Conservation (phyloP, 495 filamentous ascomycete species). For the Xylaria acuta region DNA sequence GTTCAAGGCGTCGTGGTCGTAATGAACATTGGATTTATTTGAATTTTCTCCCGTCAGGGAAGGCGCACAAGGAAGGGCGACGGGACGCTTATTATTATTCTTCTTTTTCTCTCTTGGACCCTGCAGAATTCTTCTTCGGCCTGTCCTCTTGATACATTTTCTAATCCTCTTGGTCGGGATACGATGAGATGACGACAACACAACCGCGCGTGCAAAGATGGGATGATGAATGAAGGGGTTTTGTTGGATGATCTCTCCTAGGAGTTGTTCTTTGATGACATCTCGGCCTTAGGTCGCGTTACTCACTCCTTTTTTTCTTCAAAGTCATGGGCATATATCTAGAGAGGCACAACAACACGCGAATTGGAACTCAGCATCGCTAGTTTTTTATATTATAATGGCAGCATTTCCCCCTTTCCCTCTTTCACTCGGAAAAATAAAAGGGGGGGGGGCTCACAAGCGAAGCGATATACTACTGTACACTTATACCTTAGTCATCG, state of each 20-base stretch:
- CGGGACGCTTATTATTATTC: conserved; percentile 15
- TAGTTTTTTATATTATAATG: conserved; percentile 12
- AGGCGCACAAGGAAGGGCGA: conserved; percentile 10
- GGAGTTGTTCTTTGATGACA: not conserved
- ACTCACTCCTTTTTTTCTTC: not conserved
- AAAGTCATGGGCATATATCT: conserved; percentile 10
- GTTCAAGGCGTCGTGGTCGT: not conserved
- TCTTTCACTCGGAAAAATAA: not conserved
- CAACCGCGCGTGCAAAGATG: conserved; percentile 4
- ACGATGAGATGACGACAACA: conserved; percentile 20
- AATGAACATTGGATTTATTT: not conserved
- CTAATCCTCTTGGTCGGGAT: conserved; percentile 22
- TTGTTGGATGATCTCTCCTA: not conserved
- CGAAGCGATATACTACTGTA: conserved; percentile 26
- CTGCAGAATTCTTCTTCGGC: not conserved
- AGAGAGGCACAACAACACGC: conserved; percentile 15
- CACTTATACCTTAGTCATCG: conserved; percentile 24
- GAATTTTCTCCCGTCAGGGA: not conserved
- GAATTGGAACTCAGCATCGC: conserved; percentile 16
- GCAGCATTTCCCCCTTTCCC: conserved; percentile 2
- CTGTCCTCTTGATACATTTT: conserved; percentile 18
- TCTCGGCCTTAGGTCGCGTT: not conserved
- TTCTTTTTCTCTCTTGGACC: not conserved
- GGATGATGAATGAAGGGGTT: not conserved
- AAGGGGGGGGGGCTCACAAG: not conserved